phyloP scores from a whole-genome alignment of 2,329 filamentous ascomycete genomes.

The Stagonosporopsis vannaccii region DNA sequence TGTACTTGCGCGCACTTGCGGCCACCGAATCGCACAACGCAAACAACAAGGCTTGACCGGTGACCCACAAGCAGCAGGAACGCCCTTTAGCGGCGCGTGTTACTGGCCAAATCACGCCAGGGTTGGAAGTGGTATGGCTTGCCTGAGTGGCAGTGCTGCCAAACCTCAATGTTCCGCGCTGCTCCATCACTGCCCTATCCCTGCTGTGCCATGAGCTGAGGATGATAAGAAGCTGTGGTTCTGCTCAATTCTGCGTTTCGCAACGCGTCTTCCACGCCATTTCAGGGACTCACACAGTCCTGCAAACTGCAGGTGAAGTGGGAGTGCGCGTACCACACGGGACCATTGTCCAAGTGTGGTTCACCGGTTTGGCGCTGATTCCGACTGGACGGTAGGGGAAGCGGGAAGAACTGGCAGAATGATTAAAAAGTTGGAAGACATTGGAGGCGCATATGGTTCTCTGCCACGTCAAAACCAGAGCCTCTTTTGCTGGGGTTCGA shows the following conservation, averaged over 20 bases:
- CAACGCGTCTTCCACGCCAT: slow-evolving; percentile 1
- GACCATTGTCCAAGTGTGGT: slow-evolving; percentile 11
- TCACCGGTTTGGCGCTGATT: slow-evolving; percentile 21
- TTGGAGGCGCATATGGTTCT: slow-evolving; percentile 7
- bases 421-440: slow-evolving; percentile 12
- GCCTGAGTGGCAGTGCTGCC: slow-evolving; percentile 28
- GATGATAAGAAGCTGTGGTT: slow-evolving; percentile 13
- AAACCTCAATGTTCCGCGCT: slow-evolving; percentile 7
- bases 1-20: slow-evolving; percentile 3
- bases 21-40: slow-evolving; percentile 11
- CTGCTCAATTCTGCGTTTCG: slow-evolving; percentile 7
- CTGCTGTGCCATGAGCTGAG: slow-evolving; percentile 3
- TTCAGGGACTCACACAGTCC: slow-evolving; percentile 9
- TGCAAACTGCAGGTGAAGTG: slow-evolving; percentile 17
- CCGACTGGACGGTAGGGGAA: slow-evolving; percentile 1
- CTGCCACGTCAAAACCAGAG: slow-evolving; percentile 13
- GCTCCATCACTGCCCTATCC: slow-evolving; percentile 5
- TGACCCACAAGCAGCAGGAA: slow-evolving; percentile 33
- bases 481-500: background rate
- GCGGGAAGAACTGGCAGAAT: background rate
- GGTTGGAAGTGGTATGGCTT: slow-evolving; percentile 14
- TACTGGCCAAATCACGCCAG: slow-evolving; percentile 22
- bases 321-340: slow-evolving; percentile 7
- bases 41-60: slow-evolving; percentile 24
- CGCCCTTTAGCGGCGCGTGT: slow-evolving; percentile 24